Base-by-base conservation (phyloP, 805 yeast species). In the Yarrowia bubula region DNA sequence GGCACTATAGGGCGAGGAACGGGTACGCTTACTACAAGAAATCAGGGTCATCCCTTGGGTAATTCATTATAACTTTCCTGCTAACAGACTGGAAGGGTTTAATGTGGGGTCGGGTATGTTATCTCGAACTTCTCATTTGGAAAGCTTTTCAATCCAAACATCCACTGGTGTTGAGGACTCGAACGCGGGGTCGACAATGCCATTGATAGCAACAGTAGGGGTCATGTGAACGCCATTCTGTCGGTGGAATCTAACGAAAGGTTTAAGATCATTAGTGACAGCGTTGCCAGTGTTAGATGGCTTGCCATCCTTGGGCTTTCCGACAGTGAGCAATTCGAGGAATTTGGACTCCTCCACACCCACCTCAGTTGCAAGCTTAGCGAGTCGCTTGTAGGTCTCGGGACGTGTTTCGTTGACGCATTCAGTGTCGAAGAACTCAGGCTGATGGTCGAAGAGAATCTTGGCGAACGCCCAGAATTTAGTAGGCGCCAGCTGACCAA, bases 221-320 rank as follows among this genome's bases (percentile, higher is more conserved):
- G 95, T 89, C n/a, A 88, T 86, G 72, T 91, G 96, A 42, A 88
- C 84, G 48, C 93, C 91, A 46, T 86, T 83, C 66, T 89, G 90
- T 73, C 97, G 82, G 63, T 85, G 86, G 72, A 84, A 84, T 73
- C 86, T 81, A 17, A 92, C 82, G 72, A 89, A 90, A 70, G 86
- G 87, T 76, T 90, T 91, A 67, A 89, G 70, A 71, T 90, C 96
- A 38, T 75, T 79, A 2, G 84, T 79, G 41, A 86, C 80, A 7
- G 74, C 78, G 69, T 86, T 87, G 9, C 95, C 93, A 3, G 74
- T 70, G 71, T 89, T 88, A 32, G 73, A 69, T 17, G 79, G 81
- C 4, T 74, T 75, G 64, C 74, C 71, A 67, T 71, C 71, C 1
- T 67, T 68, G 37, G 75, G 69, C 14, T 70, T 68, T n/a, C 71